Percentiles rank a stretch among this genome's conserved stretches.
Conservation (phyloP, 2,329 filamentous ascomycete genomes). For the Scorias spongiosa region DNA sequence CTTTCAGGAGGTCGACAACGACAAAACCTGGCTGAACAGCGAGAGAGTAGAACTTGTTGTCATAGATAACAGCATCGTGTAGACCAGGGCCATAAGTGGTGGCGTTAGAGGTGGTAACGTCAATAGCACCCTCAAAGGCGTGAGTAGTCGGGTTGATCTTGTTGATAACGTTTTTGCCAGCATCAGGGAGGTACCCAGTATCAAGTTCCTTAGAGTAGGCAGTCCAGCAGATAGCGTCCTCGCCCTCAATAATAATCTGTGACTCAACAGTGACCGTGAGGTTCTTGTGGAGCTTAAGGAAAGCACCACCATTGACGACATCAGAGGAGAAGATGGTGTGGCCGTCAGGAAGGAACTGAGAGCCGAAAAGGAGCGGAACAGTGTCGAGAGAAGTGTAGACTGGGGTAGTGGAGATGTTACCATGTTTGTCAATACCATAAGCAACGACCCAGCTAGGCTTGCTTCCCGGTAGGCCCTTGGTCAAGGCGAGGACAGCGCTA, state of each 20-base stretch:
- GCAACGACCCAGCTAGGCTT: slow-evolving; percentile 4
- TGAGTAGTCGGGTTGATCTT: slow-evolving; percentile 4
- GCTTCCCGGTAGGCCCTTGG: slow-evolving; percentile 6
- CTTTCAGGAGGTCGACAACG: slow-evolving; percentile 5
- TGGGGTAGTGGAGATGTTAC: slow-evolving; percentile 1
- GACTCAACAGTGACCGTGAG: slow-evolving; percentile 2
- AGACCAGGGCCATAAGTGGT: slow-evolving; percentile 1
- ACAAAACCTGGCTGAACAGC: slow-evolving; percentile 3
- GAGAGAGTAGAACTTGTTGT: slow-evolving; percentile 6
- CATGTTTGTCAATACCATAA: slow-evolving; percentile 3
- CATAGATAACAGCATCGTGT: slow-evolving; percentile 5
- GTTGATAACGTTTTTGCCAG: slow-evolving; percentile 2
- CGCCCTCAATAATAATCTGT: slow-evolving; percentile 2
- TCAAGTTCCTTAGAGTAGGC: slow-evolving; percentile 1
- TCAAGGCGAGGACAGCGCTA: slow-evolving; percentile 5
- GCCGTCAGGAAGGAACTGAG: slow-evolving; percentile 1
- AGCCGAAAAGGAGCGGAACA: slow-evolving; percentile 5
- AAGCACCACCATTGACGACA: slow-evolving; percentile 4
- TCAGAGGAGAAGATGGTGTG: slow-evolving; percentile 6
- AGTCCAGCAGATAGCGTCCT: slow-evolving; percentile 8
- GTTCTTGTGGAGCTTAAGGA: slow-evolving; percentile 3
- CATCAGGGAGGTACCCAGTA: slow-evolving; percentile 7
- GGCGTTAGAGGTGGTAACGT: not conserved
- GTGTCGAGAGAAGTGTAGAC: slow-evolving; percentile 2
- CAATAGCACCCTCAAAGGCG: slow-evolving; percentile 2